A percentile compares a stretch with the other conserved stretches of the same genome.
phyloP scores from a whole-genome alignment of 495 filamentous ascomycete species.

The Coniosporium apollinis region DNA sequence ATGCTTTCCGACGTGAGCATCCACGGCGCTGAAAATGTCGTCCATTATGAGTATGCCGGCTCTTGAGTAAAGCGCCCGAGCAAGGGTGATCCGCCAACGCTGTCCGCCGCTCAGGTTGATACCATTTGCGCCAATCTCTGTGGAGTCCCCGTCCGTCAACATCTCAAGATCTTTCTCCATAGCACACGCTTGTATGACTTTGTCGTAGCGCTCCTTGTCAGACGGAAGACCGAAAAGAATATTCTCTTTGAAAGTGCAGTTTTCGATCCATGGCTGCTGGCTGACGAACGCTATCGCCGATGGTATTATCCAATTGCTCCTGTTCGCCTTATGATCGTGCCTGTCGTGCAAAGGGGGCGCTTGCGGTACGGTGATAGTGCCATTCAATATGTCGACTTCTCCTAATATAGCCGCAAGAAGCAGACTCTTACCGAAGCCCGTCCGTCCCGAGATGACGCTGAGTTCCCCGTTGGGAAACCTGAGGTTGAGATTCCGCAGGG shows the following conservation, averaged over 20 bases:
- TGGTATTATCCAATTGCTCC: too few species aligned
- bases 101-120: constrained; percentile 11
- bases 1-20: too few species aligned
- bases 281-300: constrained; percentile 11
- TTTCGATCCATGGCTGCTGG: constrained; percentile 13
- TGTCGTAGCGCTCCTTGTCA: constrained; percentile 6
- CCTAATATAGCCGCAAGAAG: too few species aligned
- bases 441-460: too few species aligned
- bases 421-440: too few species aligned
- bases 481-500: too few species aligned
- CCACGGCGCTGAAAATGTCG: constrained; percentile 25
- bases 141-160: constrained; percentile 9
- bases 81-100: constrained; percentile 16
- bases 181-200: constrained; percentile 2
- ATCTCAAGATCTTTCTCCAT: not conserved
- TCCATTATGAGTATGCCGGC: constrained; percentile 22
- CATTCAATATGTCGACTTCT: too few species aligned
- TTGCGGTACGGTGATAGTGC: too few species aligned
- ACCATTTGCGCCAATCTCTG: constrained; percentile 8
- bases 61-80: constrained; percentile 20
- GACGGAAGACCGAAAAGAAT: constrained; percentile 8
- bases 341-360: too few species aligned
- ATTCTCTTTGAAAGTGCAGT: constrained; percentile 10
- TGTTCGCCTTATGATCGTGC: too few species aligned
- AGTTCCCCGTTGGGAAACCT: too few species aligned